Conservation (phyloP, 345 rosid species). For the Draba incana region DNA sequence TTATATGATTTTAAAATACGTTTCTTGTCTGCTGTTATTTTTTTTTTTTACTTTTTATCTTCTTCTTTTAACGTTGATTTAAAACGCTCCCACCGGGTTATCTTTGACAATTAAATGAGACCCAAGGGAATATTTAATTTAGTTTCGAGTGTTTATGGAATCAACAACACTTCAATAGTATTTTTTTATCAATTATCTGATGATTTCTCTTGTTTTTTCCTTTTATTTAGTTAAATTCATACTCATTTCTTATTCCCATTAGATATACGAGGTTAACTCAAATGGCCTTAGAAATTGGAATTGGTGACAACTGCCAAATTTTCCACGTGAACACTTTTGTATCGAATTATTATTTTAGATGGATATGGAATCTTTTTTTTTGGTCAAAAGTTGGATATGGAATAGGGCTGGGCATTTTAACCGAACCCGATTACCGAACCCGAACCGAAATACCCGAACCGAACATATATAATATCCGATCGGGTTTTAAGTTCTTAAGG, state of each 20-base stretch:
- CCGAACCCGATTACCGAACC: too few relatives aligned
- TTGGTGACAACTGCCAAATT: neutral
- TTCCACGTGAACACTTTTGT: neutral
- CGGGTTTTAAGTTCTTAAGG: too few relatives aligned
- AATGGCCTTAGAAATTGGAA: neutral
- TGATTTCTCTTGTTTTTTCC: neutral
- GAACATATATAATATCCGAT: too few relatives aligned
- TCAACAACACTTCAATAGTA: too few relatives aligned
- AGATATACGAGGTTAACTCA: conserved; percentile 18
- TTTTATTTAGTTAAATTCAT: neutral
- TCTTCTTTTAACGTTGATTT: neutral
- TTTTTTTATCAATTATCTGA: neutral
- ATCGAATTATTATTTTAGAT: too few relatives aligned
- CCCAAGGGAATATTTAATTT: neutral
- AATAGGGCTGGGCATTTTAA: too few relatives aligned
- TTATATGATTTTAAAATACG: neutral
- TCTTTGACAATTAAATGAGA: neutral
- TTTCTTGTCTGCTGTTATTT: neutral
- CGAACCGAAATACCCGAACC: too few relatives aligned
- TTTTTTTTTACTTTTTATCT: too few relatives aligned
- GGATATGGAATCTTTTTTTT: too few relatives aligned
- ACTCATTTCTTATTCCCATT: too few relatives aligned
- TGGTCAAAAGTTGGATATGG: too few relatives aligned
- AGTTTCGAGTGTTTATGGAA: neutral
- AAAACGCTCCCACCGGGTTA: neutral